Conservation (phyloP, 2,329 filamentous ascomycete species). For the Colletotrichum sublineola region DNA sequence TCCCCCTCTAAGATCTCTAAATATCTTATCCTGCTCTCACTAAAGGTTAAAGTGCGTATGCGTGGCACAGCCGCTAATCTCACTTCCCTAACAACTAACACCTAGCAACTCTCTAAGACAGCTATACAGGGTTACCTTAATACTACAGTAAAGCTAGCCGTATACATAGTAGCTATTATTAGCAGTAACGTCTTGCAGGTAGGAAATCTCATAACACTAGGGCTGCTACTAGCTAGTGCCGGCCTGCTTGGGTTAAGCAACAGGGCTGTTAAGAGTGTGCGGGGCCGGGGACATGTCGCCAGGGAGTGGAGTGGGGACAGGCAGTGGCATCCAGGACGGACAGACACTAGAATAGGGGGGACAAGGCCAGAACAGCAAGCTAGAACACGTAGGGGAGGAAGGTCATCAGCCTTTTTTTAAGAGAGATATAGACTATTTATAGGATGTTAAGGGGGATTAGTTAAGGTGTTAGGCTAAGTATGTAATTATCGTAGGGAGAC, state of each 20-base stretch:
- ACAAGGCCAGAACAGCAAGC: neutral
- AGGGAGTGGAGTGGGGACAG: slow-evolving; percentile 40
- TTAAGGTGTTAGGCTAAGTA: no score
- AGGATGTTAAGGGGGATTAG: neutral
- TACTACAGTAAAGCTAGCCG: slow-evolving; percentile 67
- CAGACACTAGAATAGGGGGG: slow-evolving; percentile 1
- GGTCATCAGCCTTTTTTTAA: slow-evolving; percentile 25
- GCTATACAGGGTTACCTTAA: slow-evolving; percentile 64
- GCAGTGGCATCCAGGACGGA: neutral
- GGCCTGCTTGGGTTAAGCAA: slow-evolving; percentile 68
- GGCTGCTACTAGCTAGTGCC: slow-evolving; percentile 64
- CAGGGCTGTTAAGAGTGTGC: slow-evolving; percentile 59
- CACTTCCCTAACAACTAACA: slow-evolving; percentile 69
- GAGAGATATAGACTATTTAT: slow-evolving; percentile 12
- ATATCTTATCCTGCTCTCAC: slow-evolving; percentile 66
- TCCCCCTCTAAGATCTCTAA: slow-evolving; percentile 51
- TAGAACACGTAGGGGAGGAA: slow-evolving; percentile 26
- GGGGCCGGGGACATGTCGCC: slow-evolving; percentile 65
- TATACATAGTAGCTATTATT: slow-evolving; percentile 69
- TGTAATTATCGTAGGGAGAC: no score
- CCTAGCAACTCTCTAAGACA: slow-evolving; percentile 68
- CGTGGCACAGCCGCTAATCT: slow-evolving; percentile 68
- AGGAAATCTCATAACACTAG: slow-evolving; percentile 65
- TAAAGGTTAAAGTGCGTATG: slow-evolving; percentile 65
- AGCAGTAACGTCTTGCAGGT: slow-evolving; percentile 67